Evolutionary conservation across 768 basidiomycete species (phyloP), one percentile per base, ranked within the genome.

Genomic region (Kwoniella sp.): DNA sequence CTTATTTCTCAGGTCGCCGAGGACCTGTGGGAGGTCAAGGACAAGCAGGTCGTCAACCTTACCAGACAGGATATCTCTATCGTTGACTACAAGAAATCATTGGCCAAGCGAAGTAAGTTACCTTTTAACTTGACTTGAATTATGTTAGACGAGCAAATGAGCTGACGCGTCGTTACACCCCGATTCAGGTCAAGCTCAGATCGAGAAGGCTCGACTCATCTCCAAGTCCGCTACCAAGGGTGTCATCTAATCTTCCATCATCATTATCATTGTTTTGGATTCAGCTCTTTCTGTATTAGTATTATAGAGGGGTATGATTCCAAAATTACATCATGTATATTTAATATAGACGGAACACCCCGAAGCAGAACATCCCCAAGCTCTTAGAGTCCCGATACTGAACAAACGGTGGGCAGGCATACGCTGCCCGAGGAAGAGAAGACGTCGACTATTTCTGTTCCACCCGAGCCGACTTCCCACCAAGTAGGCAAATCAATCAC

Each of bases 21-120:
- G 79, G 95, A 98, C 81, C 88, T 99, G 8, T 99, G 96, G 96
- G 96, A 99, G 81, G 96, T 99, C 60, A 92, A 92, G 78, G 86
- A 93, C 80, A 89, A 89, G 82, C 92, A 91, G 77, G 93, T 99
- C 80, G 86, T 86, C 81, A 96, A 97, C 82, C 82, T 99, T 67
- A 90, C 93, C 26, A 93, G 89, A 84, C 84, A 87, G 73, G 93
- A 92, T 70, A 92, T 97, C 78, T 88, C 86, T 55, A 97, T 98
- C 78, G 83, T 90, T 31, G 90, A 93, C 81, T 98, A 97, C 85
- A 98, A 98, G 86, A 89, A 86, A 83, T 63, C 72, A 66, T 85
- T 96, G 51, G 83, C 90, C 56, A 89, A 86, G 83, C 85, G 90
- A 81, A 91, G 91, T 89, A 79, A 78, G 88, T 82, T n/a, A n/a